Conservation (phyloP, 768 basidiomycete species). For the Suillus luteus region DNA sequence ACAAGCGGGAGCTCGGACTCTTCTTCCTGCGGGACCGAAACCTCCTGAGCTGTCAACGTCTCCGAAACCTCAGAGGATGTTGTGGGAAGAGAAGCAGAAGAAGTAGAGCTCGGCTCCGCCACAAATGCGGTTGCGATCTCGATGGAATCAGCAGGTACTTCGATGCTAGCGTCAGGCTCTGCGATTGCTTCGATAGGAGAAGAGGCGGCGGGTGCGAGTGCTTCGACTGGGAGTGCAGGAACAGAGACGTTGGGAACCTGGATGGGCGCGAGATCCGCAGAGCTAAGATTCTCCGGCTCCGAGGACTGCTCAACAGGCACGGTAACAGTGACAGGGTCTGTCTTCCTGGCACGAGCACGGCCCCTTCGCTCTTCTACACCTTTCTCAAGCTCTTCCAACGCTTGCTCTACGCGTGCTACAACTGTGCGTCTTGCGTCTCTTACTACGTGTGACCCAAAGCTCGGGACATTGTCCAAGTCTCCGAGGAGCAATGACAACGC, state of each 20-base stretch:
- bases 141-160: background rate
- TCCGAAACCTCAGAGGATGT: background rate
- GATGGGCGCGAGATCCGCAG: background rate
- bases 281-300: constrained; percentile 6
- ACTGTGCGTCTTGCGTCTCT: constrained; percentile 53
- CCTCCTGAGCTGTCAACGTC: background rate
- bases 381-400: constrained; percentile 53
- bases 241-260: background rate
- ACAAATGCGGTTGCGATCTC: background rate
- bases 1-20: background rate
- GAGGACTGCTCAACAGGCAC: background rate
- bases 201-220: constrained; percentile 2
- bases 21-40: constrained; percentile 3
- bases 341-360: constrained; percentile 1
- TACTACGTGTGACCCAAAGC: constrained; percentile 57
- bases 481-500: constrained; percentile 56
- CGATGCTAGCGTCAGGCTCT: constrained; percentile 9
- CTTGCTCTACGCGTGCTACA: constrained; percentile 56
- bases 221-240: background rate
- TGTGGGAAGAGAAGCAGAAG: constrained; percentile 3
- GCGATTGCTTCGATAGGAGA: background rate
- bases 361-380: constrained; percentile 44
- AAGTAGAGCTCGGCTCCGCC: constrained; percentile 11
- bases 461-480: constrained; percentile 61
- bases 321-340: background rate